Conservation (phyloP, 2,329 filamentous ascomycete genomes). For the Calonectria fujianensis region DNA sequence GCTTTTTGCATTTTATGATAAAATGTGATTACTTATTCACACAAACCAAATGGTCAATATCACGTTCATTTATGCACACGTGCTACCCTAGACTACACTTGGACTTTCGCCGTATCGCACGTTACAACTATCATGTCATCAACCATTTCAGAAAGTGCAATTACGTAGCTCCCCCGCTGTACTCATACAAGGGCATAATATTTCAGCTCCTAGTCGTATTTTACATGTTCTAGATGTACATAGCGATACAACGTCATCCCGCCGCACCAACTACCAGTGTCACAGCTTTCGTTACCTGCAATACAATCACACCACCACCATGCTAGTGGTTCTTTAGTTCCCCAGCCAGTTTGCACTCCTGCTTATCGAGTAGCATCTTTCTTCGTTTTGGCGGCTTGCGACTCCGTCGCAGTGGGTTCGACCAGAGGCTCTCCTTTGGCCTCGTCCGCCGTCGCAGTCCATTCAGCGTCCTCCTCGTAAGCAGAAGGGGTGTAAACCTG, state of each 20-base stretch:
- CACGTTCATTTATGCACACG: neutral
- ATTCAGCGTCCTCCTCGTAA: conserved; percentile 60
- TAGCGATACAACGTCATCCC: conserved; percentile 38
- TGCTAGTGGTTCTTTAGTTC: conserved; percentile 4
- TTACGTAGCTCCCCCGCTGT: neutral
- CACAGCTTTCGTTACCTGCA: conserved; percentile 20
- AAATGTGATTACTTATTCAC: neutral
- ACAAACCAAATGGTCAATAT: neutral
- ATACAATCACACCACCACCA: conserved; percentile 1
- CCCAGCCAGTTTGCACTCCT: neutral
- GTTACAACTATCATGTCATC: neutral
- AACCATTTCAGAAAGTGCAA: neutral
- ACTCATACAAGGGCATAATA: conserved; percentile 35
- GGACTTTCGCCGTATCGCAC: neutral
- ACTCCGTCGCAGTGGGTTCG: conserved; percentile 43
- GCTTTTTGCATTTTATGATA: neutral
- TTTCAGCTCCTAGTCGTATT: conserved; percentile 48
- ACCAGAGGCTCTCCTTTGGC: conserved; percentile 39
- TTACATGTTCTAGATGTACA: conserved; percentile 56
- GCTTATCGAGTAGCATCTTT: conserved; percentile 49
- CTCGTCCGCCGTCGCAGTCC: conserved; percentile 49
- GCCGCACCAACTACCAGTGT: neutral
- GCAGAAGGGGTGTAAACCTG: conserved; percentile 69
- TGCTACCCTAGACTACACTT: conserved; percentile 29
- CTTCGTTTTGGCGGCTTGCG: conserved; percentile 46